These are phyloP conservation scores for Vickermania spadyakhi DNA, from an alignment of 208 protist genomes.

Conservation along the genomic window DNA sequence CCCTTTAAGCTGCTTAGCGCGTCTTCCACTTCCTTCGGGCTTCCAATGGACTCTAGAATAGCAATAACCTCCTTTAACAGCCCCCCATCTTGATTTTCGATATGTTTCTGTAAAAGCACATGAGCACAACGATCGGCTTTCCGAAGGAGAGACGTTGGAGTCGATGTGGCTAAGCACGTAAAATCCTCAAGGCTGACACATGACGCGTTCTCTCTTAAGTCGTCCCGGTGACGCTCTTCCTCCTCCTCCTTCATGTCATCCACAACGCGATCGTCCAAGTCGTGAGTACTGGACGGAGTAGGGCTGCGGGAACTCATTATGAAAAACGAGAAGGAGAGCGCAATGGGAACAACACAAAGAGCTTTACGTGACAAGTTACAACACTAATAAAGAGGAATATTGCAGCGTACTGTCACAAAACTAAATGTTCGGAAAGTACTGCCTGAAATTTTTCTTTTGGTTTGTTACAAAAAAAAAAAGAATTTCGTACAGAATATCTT, in stretches of 20 bases:
- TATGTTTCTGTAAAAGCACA: neutral
- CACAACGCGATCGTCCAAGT: neutral
- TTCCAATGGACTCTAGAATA: neutral
- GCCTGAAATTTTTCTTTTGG: no score
- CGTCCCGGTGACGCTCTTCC: neutral
- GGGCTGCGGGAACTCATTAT: neutral
- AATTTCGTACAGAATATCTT: no score
- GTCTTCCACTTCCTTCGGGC: neutral
- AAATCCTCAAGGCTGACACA: neutral
- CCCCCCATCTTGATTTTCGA: neutral
- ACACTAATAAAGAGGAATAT: no score
- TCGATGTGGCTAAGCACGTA: neutral
- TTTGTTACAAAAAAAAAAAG: no score
- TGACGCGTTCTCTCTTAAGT: neutral
- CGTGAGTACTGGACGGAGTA: neutral
- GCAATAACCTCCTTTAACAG: neutral
- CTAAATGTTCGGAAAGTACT: no score
- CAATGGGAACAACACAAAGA: no score
- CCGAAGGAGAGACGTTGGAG: neutral
- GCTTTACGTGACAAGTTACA: no score
- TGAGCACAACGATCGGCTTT: neutral
- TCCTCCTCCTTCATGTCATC: neutral
- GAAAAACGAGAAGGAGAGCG: no score
- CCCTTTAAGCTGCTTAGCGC: neutral
- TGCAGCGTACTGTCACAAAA: no score